Evolutionary conservation across 352 stramenopile genomes (phyloP).

Genomic region (Globisporangium polare): DNA sequence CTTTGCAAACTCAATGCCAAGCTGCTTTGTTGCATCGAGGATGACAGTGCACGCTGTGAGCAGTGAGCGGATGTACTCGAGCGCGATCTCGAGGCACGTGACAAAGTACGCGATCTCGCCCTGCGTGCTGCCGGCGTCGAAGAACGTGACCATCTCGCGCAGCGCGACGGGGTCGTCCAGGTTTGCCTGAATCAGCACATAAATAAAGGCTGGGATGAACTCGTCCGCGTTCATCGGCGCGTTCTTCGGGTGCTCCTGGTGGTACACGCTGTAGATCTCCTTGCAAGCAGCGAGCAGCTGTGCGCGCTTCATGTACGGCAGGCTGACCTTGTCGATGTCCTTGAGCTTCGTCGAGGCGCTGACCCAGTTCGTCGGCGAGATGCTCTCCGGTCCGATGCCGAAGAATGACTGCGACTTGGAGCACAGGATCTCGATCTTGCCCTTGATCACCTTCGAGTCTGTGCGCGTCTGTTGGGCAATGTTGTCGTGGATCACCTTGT

Average conservation of each 20-base stretch:
- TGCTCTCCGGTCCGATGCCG: slow-evolving; percentile 61
- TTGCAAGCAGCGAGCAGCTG: slow-evolving; percentile 74
- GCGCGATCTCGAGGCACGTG: slow-evolving; percentile 82
- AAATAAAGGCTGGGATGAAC: slow-evolving; percentile 88
- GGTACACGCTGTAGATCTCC: slow-evolving; percentile 79
- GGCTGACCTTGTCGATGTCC: slow-evolving; percentile 70
- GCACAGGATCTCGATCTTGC: slow-evolving; percentile 80
- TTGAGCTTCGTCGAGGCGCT: slow-evolving; percentile 60
- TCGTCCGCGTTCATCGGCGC: slow-evolving; percentile 83
- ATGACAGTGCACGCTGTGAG: slow-evolving; percentile 79
- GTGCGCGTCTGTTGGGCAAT: slow-evolving; percentile 50
- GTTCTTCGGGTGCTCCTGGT: slow-evolving; percentile 63
- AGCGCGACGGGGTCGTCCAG: slow-evolving; percentile 65
- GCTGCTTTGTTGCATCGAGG: slow-evolving; percentile 56
- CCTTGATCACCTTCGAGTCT: slow-evolving; percentile 71
- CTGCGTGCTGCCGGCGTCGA: slow-evolving; percentile 58
- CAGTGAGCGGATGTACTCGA: slow-evolving; percentile 86
- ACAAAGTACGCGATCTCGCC: slow-evolving; percentile 86
- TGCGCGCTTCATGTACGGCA: slow-evolving; percentile 81
- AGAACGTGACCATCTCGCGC: slow-evolving; percentile 80
- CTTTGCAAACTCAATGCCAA: slow-evolving; percentile 75
- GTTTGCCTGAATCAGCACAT: slow-evolving; percentile 74
- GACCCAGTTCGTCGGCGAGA: slow-evolving; percentile 59
- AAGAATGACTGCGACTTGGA: slow-evolving; percentile 83
- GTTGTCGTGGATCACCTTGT: slow-evolving; percentile 60